These are phyloP conservation scores for Candida ficus DNA, from an alignment of 805 yeast genomes.

Conservation along the genomic window DNA sequence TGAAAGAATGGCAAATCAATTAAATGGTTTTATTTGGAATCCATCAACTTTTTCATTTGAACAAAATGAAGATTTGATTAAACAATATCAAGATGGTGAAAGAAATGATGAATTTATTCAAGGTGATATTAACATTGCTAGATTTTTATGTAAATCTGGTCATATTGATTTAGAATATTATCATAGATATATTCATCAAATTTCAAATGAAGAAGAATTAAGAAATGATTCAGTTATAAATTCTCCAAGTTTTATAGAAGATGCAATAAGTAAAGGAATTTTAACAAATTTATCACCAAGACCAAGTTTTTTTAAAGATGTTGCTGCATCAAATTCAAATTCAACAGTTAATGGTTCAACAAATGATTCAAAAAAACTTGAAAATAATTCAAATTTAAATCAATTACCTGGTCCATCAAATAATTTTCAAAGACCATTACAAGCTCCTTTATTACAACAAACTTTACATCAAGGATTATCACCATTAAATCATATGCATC, in stretches of 20 bases:
- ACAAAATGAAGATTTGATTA: constrained; percentile 8
- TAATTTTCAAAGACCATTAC: constrained; percentile 3
- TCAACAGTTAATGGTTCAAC: too few relatives aligned
- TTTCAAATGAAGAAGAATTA: constrained; percentile 7
- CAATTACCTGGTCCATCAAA: constrained; percentile 5
- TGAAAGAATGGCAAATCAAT: constrained; percentile 18
- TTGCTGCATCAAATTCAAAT: neutral
- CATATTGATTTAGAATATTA: constrained; percentile 24
- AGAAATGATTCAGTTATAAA: constrained; percentile 15
- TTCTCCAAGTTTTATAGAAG: constrained; percentile 20
- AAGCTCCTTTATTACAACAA: constrained; percentile 8
- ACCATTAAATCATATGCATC: neutral
- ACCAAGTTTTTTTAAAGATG: constrained; percentile 12
- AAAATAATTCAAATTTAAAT: neutral
- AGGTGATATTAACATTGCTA: constrained; percentile 16
- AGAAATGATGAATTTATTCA: constrained; percentile 13
- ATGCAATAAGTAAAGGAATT: constrained; percentile 21
- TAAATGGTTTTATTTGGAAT: constrained; percentile 21
- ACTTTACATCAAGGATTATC: constrained; percentile 4
- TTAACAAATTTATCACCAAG: constrained; percentile 13
- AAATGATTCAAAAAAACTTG: too few relatives aligned
- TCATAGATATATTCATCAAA: constrained; percentile 20
- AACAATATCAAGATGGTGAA: constrained; percentile 12
- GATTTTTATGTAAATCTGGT: constrained; percentile 21
- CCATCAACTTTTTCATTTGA: constrained; percentile 20